Percentiles rank a stretch among this genome's conserved stretches.
These are phyloP conservation scores for Helichrysum umbraculigerum DNA, from an alignment of 129 eudicot species.

Conservation along the genomic window DNA sequence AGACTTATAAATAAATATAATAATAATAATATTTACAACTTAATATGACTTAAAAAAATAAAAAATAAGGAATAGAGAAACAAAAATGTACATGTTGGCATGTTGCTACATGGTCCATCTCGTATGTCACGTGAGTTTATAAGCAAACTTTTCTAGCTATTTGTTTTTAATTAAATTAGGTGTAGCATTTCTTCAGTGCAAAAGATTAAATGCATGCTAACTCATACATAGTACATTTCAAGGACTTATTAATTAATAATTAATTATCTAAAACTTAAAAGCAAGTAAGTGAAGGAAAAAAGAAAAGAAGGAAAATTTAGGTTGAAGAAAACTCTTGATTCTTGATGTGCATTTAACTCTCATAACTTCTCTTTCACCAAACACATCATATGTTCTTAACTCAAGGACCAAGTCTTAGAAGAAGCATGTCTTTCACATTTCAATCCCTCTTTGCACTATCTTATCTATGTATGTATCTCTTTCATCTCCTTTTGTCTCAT, in stretches of 20 bases:
- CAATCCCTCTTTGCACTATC: constrained; percentile 32
- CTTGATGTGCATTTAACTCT: constrained; percentile 34
- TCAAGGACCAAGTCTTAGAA: constrained; percentile 27
- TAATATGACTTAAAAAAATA: too few relatives aligned
- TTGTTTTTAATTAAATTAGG: too few relatives aligned
- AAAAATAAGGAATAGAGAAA: not conserved
- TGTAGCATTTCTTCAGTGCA: too few relatives aligned
- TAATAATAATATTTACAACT: too few relatives aligned
- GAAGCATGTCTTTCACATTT: constrained; percentile 36
- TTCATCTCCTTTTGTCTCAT: constrained; percentile 10
- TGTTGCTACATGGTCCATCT: not conserved
- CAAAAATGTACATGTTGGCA: not conserved
- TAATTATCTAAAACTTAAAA: not conserved
- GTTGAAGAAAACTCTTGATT: constrained; percentile 45
- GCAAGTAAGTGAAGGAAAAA: constrained; percentile 20
- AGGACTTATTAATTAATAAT: too few relatives aligned
- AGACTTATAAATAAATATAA: too few relatives aligned
- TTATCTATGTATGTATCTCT: constrained; percentile 35
- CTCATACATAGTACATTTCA: too few relatives aligned
- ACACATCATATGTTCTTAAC: constrained; percentile 19
- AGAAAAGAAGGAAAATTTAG: constrained; percentile 37
- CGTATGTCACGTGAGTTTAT: too few relatives aligned
- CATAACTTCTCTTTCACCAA: constrained; percentile 18
- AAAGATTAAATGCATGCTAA: too few relatives aligned
- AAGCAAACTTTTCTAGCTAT: too few relatives aligned